Conservation (phyloP, 2,329 filamentous ascomycete genomes). For the Paramyrothecium sp. region DNA sequence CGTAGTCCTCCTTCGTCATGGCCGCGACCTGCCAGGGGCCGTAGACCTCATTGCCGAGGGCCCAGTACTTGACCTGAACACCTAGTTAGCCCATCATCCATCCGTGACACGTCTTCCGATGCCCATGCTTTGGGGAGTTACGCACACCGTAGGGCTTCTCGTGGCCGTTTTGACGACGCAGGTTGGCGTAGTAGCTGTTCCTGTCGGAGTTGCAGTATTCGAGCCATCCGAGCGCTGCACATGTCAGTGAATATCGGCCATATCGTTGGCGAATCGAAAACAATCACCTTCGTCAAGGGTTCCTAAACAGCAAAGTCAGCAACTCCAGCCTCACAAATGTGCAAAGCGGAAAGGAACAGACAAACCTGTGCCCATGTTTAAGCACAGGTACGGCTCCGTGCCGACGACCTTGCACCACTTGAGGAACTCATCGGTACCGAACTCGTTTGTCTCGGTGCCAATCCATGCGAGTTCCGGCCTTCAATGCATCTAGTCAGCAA, state of each 20-base stretch:
- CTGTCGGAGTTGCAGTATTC: conserved; percentile 83
- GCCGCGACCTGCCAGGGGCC: conserved; percentile 67
- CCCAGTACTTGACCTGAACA: conserved; percentile 72
- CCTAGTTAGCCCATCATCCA: too few species aligned
- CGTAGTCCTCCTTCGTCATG: conserved; percentile 68
- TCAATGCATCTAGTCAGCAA: background rate
- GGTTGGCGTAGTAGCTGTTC: conserved; percentile 79
- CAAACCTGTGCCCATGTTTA: conserved; percentile 77
- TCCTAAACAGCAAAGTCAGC: conserved; percentile 11
- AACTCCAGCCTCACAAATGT: background rate
- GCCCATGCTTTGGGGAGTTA: too few species aligned
- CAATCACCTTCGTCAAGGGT: conserved; percentile 38
- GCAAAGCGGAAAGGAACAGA: background rate
- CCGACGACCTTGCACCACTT: conserved; percentile 72
- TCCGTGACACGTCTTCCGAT: too few species aligned
- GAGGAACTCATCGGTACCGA: conserved; percentile 86
- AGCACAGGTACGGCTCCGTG: conserved; percentile 74
- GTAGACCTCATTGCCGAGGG: conserved; percentile 74
- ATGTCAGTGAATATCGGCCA: conserved; percentile 22
- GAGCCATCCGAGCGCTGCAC: conserved; percentile 66
- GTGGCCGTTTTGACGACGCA: conserved; percentile 72
- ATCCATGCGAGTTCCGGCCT: conserved; percentile 75
- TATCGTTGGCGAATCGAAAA: background rate
- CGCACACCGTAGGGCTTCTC: conserved; percentile 67
- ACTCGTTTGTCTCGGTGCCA: conserved; percentile 72